Evolutionary conservation across 345 rosid species (phyloP).

Genomic region (Jatropha curcas): DNA sequence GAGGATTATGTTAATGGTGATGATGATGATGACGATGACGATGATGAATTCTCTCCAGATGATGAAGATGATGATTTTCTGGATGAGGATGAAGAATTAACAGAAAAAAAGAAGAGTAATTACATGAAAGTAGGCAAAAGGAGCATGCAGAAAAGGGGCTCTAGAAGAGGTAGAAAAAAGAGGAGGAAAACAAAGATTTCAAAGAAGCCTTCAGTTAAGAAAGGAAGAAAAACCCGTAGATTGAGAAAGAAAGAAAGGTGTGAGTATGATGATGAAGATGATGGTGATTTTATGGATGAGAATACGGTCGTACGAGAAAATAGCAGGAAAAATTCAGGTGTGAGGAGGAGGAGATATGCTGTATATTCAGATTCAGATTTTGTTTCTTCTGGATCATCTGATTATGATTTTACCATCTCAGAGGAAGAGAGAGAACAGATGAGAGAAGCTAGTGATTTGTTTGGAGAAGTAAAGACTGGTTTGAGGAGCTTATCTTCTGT

Average conservation of each 20-base stretch:
- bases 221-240: constrained; percentile 42
- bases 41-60: constrained; percentile 63
- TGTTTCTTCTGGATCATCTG: constrained; percentile 58
- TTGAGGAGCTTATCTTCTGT: constrained; percentile 55
- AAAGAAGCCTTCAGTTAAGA: constrained; percentile 42
- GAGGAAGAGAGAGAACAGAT: constrained; percentile 97
- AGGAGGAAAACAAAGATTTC: constrained; percentile 43
- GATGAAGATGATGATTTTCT: constrained; percentile 58
- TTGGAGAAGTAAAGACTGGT: constrained; percentile 40
- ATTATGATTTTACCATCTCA: constrained; percentile 75
- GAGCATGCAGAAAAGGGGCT: constrained; percentile 35
- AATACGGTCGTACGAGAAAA: constrained; percentile 38
- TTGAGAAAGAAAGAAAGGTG: constrained; percentile 47
- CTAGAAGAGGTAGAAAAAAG: constrained; percentile 39
- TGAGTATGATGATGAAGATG: constrained; percentile 42
- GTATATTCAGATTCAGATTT: constrained; percentile 76
- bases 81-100: constrained; percentile 69
- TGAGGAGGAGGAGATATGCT: constrained; percentile 45
- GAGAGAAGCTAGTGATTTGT: constrained; percentile 61
- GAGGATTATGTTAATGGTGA: constrained; percentile 51
- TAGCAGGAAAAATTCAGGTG: constrained; percentile 35
- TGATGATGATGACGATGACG: constrained; percentile 37
- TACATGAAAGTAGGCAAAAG: constrained; percentile 34
- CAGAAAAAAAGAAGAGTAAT: constrained; percentile 35
- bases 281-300: constrained; percentile 51